Evolutionary conservation across 2,329 filamentous ascomycete genomes (phyloP), one percentile per base, ranked within the genome.

Genomic region (Neofusicoccum umdonicola): DNA sequence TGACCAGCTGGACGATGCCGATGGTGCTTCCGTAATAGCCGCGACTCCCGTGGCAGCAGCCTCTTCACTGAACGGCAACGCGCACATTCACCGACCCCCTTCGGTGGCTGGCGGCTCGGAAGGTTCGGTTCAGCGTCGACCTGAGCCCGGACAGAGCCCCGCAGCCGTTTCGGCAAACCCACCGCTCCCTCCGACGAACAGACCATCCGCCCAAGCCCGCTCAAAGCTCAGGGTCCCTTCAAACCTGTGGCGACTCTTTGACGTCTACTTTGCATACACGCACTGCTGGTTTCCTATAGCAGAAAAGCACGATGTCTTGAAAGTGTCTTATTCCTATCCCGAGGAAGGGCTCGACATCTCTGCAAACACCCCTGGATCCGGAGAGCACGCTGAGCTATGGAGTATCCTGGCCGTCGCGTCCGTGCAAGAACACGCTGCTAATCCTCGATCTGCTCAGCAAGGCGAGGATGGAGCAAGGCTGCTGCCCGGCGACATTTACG

Each of bases 231-330:
- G 73, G 45, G 77, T 90, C 0, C 87, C 83, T 15, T 71, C 74
- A 15, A 83, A 85, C 70, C 85, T 83, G 71, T 87, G 82, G 79
- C 80, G 83, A 2, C 81, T 93, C 3, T 78, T 93, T 44, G 88
- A 92, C 68, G 82, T 90, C 4, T 93, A 92, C 72, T 90, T 91
- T 66, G 85, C 89, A 1, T 91, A 91, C 69, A 91, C 88, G 0
- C 89, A 93, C 72, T 87, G 85, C 62, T 93, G 90, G 90, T 82
- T 93, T 31, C 90, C 90, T 0, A 87, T 93, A 31, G 80, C 89
- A 11, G 88, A 92, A 67, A 89, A 88, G 67, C 84, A 89, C 56
- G 82, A 84, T 47, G 78, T 91, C 4, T 78, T 89, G 35, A 83
- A 83, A 31, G 77, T 82, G 3, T 84, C 83, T n/a, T 87, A 87